phyloP scores from a whole-genome alignment of 768 basidiomycete species.

The Obba rivulosa region DNA sequence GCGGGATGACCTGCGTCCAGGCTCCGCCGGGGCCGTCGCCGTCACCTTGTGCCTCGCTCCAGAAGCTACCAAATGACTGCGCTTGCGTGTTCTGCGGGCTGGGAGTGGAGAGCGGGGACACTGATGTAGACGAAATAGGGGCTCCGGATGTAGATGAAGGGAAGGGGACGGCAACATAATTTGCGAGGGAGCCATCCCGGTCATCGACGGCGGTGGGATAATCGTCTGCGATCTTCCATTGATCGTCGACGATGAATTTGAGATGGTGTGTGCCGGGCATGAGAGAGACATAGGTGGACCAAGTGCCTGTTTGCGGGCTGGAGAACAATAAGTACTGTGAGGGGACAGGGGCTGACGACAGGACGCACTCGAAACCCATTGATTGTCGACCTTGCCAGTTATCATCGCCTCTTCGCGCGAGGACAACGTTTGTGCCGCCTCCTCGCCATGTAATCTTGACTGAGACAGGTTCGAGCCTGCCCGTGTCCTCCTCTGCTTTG shows the following conservation, averaged over 20 bases:
- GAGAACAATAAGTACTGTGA: background rate
- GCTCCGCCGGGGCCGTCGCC: slow-evolving; percentile 9
- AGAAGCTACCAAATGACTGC: slow-evolving; percentile 35
- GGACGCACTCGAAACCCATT: slow-evolving; percentile 61
- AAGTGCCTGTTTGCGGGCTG: slow-evolving; percentile 30
- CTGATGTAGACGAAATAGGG: slow-evolving; percentile 28
- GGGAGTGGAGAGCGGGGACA: slow-evolving; percentile 9
- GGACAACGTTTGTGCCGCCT: slow-evolving; percentile 55
- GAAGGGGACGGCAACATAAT: slow-evolving; percentile 75
- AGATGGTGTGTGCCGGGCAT: slow-evolving; percentile 90
- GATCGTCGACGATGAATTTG: slow-evolving; percentile 91
- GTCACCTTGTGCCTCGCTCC: slow-evolving; percentile 27
- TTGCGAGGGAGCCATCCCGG: slow-evolving; percentile 81
- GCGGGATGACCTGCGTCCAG: slow-evolving; percentile 82
- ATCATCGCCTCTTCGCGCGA: slow-evolving; percentile 69
- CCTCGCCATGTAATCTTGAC: slow-evolving; percentile 64
- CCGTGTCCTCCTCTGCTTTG: slow-evolving; percentile 29
- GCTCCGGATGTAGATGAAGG: slow-evolving; percentile 23
- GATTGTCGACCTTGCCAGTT: slow-evolving; percentile 66
- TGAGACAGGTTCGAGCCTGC: slow-evolving; percentile 24
- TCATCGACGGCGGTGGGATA: slow-evolving; percentile 90
- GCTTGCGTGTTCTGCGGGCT: slow-evolving; percentile 14
- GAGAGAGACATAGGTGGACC: slow-evolving; percentile 43
- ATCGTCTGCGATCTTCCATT: slow-evolving; percentile 74
- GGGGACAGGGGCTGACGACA: background rate